Evolutionary conservation across 2,329 filamentous ascomycete genomes (phyloP).

Genomic region (Phyllosticta citrichinensis): DNA sequence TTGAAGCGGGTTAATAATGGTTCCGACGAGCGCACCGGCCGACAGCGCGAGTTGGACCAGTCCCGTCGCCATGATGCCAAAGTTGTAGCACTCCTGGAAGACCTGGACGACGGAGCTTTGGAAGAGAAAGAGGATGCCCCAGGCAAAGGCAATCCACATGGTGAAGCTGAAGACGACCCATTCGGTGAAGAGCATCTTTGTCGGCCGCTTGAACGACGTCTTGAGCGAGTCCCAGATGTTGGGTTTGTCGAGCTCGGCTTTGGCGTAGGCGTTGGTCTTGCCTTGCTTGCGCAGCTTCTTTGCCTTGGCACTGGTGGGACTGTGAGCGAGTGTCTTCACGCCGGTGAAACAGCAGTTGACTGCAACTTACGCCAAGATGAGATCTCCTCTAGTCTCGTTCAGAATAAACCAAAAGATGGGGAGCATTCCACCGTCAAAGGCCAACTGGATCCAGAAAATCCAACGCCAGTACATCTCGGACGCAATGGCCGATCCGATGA

Average conservation of each 20-base stretch:
- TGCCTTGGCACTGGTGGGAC: conserved; percentile 24
- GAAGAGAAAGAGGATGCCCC: conserved; percentile 36
- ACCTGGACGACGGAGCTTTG: conserved; percentile 32
- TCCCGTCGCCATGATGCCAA: conserved; percentile 24
- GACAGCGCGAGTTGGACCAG: conserved; percentile 34
- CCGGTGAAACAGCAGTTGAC: too few species aligned
- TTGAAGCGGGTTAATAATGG: conserved; percentile 30
- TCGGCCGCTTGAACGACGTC: conserved; percentile 31
- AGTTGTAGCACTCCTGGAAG: conserved; percentile 29
- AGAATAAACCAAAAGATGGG: conserved; percentile 33
- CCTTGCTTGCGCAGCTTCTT: conserved; percentile 30
- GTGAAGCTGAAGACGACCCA: conserved; percentile 35
- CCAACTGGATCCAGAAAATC: conserved; percentile 38
- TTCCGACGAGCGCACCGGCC: conserved; percentile 33
- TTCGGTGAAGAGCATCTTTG: conserved; percentile 32
- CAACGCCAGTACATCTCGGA: conserved; percentile 14
- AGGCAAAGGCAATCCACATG: conserved; percentile 35
- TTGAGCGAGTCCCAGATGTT: conserved; percentile 20
- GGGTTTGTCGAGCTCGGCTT: conserved; percentile 19
- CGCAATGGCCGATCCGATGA: conserved; percentile 24
- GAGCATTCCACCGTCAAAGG: conserved; percentile 32
- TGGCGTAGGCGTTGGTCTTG: conserved; percentile 20
- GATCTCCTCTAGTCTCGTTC: conserved; percentile 32
- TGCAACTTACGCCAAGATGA: conserved; percentile 22
- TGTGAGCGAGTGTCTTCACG: neutral